Evolutionary conservation across 2,329 filamentous ascomycete species (phyloP).

Genomic region (Parastagonospora avenae): DNA sequence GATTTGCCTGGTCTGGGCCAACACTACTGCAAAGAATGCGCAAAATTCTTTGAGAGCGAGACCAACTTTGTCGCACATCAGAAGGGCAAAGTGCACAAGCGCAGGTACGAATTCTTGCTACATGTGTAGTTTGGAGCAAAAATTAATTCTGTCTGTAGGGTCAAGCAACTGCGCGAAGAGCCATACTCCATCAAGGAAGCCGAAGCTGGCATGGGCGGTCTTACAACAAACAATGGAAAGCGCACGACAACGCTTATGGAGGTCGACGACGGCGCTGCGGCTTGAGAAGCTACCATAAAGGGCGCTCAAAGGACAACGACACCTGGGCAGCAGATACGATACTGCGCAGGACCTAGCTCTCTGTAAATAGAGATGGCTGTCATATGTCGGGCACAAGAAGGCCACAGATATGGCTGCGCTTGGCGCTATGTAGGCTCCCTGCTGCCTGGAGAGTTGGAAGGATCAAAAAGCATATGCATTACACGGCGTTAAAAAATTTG

Average conservation of each 20-base stretch:
- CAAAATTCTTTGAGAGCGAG: constrained; percentile 94
- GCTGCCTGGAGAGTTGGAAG: background rate
- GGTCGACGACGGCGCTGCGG: constrained; percentile 32
- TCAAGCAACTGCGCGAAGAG: constrained; percentile 81
- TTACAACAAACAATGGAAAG: constrained; percentile 71
- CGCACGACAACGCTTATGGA: constrained; percentile 42
- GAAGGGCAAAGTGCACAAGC: constrained; percentile 91
- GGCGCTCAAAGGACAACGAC: background rate
- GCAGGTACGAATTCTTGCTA: constrained; percentile 62
- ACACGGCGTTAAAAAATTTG: constrained; percentile 35
- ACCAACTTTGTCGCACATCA: constrained; percentile 74
- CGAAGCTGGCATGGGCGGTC: constrained; percentile 72
- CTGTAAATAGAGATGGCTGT: too few relatives aligned
- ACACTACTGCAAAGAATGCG: constrained; percentile 89
- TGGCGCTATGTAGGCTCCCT: background rate
- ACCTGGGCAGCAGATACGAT: background rate
- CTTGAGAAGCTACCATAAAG: constrained; percentile 7
- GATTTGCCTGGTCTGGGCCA: constrained; percentile 86
- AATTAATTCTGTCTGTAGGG: constrained; percentile 55
- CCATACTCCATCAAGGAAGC: constrained; percentile 86
- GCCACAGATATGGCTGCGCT: too few relatives aligned
- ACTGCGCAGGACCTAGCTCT: background rate
- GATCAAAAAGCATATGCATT: constrained; percentile 29
- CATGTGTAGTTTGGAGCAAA: background rate
- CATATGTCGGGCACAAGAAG: too few relatives aligned